phyloP scores from a whole-genome alignment of 140 eudicot species.

The Ambrosia hybrid region DNA sequence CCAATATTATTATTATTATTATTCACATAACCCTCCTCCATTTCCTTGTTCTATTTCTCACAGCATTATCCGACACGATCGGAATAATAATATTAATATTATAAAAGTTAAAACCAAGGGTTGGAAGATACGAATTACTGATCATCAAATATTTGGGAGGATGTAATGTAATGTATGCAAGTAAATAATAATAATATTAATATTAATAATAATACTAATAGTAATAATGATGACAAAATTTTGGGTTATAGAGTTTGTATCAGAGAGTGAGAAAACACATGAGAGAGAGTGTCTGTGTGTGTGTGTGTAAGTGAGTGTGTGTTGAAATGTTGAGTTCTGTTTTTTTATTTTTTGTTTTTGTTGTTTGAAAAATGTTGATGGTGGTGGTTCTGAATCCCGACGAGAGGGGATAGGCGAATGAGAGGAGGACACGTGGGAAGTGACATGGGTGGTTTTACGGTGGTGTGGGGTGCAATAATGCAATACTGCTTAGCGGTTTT shows the following conservation, averaged over 20 bases:
- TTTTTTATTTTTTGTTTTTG: neutral
- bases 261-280: conserved; percentile 54
- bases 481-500: conserved; percentile 46
- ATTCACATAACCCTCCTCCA: conserved; percentile 52
- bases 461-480: conserved; percentile 47
- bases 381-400: conserved; percentile 50
- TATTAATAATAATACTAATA: too few species aligned
- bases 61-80: conserved; percentile 40
- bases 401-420: conserved; percentile 34
- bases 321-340: conserved; percentile 12
- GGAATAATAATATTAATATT: neutral
- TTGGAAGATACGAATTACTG: neutral
- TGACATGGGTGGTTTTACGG: conserved; percentile 31
- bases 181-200: too few species aligned
- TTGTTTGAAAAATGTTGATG: neutral
- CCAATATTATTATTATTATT: conserved; percentile 4
- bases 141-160: too few species aligned
- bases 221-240: conserved; percentile 27
- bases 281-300: conserved; percentile 40
- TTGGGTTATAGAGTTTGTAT: conserved; percentile 16
- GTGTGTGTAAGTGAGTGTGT: neutral
- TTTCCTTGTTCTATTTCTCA: conserved; percentile 29
- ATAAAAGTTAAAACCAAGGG: too few species aligned
- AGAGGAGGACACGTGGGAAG: conserved; percentile 34
- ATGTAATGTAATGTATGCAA: too few species aligned